Conservation (phyloP, 2,329 filamentous ascomycete genomes). For the Scedosporium minutisporum region DNA sequence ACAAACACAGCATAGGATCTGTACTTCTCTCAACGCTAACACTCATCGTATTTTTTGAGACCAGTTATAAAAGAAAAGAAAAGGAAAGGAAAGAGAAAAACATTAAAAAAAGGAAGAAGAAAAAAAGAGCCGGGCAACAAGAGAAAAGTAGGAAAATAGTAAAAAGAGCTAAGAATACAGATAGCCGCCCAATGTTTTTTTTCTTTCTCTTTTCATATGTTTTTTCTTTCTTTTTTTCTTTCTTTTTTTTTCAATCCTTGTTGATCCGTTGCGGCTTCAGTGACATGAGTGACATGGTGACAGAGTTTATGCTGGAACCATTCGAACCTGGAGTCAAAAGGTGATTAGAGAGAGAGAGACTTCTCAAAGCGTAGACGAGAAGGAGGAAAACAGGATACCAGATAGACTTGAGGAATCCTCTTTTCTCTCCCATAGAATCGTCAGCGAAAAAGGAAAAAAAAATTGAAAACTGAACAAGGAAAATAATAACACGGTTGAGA, state of each 20-base stretch:
- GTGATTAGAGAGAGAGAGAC: too few species aligned
- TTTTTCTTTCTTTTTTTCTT: not conserved
- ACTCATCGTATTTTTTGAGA: not conserved
- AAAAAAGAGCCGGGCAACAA: conserved; percentile 1
- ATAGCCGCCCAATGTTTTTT: conserved; percentile 8
- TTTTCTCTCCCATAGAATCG: not conserved
- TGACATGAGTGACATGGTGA: too few species aligned
- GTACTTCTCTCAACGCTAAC: not conserved
- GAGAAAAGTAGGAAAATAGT: not conserved
- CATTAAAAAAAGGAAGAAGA: not conserved
- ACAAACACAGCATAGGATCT: too few species aligned
- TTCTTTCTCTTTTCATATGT: not conserved
- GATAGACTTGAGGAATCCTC: not conserved
- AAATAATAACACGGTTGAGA: conserved; percentile 3
- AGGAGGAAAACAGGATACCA: not conserved
- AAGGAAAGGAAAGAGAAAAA: not conserved
- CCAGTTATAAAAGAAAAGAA: not conserved
- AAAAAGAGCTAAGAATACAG: conserved; percentile 7
- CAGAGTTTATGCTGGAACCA: too few species aligned
- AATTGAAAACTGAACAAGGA: not conserved
- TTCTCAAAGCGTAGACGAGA: not conserved
- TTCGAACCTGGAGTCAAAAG: too few species aligned
- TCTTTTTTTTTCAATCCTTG: not conserved
- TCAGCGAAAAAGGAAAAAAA: not conserved
- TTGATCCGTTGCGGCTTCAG: not conserved